Conservation (phyloP, 306 rosid species). For the Casuarina cunninghamiana region DNA sequence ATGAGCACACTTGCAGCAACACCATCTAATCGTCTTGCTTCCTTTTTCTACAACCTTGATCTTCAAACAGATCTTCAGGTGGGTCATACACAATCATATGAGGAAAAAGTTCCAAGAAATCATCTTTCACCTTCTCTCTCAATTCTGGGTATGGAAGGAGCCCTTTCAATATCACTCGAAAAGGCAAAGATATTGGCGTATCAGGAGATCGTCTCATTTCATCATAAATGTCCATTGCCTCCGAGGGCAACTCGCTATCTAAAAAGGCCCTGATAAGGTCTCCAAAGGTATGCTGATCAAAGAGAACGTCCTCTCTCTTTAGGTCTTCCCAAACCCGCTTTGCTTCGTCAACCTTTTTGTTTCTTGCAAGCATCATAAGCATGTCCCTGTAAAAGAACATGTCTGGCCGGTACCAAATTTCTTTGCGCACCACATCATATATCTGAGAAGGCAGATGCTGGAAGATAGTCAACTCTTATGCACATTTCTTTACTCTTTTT, state of each 20-base stretch:
- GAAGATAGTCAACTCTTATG: neutral
- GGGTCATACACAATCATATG: slow-evolving; percentile 86
- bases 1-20: neutral
- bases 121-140: slow-evolving; percentile 76
- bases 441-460: slow-evolving; percentile 42
- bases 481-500: neutral
- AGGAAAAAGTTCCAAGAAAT: slow-evolving; percentile 83
- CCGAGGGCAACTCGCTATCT: slow-evolving; percentile 63
- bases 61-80: slow-evolving; percentile 91
- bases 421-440: slow-evolving; percentile 80
- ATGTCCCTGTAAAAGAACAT: slow-evolving; percentile 91
- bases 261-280: slow-evolving; percentile 70
- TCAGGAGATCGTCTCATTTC: slow-evolving; percentile 89
- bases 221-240: slow-evolving; percentile 75
- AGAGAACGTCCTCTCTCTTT: slow-evolving; percentile 64
- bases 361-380: slow-evolving; percentile 92
- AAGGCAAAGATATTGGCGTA: slow-evolving; percentile 78
- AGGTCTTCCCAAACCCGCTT: slow-evolving; percentile 84
- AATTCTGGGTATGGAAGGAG: slow-evolving; percentile 82
- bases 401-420: slow-evolving; percentile 96
- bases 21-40: slow-evolving; percentile 31
- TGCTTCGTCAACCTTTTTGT: slow-evolving; percentile 65
- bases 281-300: slow-evolving; percentile 97
- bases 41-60: slow-evolving; percentile 35
- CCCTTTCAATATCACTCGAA: slow-evolving; percentile 84